Base-by-base conservation (phyloP, 2,329 filamentous ascomycete species). In the Stagonosporopsis chrysanthemi region DNA sequence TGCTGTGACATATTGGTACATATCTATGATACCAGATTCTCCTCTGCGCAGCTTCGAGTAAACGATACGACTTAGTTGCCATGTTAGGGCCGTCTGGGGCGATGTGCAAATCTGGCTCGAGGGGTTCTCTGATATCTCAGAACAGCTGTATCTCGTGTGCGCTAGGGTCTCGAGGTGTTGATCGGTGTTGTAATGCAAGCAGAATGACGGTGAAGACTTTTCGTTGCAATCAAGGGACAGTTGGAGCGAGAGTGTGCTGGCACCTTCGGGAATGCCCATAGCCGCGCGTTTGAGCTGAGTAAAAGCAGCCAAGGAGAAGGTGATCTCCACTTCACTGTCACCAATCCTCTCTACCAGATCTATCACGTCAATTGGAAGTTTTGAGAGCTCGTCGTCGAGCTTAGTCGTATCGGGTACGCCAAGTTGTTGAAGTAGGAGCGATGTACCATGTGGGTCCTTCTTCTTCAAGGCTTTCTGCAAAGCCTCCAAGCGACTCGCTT, bases 101-200 rank as follows among this genome's bases (percentile, higher is more conserved):
- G 62, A 62, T 12, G 35, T 48, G 45, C 71, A 75, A 31, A 68
- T 61, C n/a, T 55, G 43, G 14, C 45, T n/a, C 2, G 60, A 55
- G 15, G 70, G 71, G 11, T 54, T 46, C 2, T 49, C 58, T 0
- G 63, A 57, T 3, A 39, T 49, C 15, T 48, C 4, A 1, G 62
- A 57, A 26, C 62, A 67, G 8, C 55, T 46, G 56, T 65, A 73
- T 2, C 64, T 65, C 11, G 56, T 52, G 41, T 74, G 70, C 17
- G 63, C 51, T 4, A 41, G 23, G 23, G 48, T 52, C 6, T 64
- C 52, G 8, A 66, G 24, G 9, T 61, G 23, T 14, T 31, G 29
- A 9, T 73, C 69, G 15, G 55, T 67, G 45, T 69, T 61, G 31
- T 72, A 67, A 49, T 75, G 72, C 9, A 69, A 19, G 35, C 72